phyloP scores from a whole-genome alignment of 1,284 basidiomycete genomes.

The Ustanciosporium gigantosporum region DNA sequence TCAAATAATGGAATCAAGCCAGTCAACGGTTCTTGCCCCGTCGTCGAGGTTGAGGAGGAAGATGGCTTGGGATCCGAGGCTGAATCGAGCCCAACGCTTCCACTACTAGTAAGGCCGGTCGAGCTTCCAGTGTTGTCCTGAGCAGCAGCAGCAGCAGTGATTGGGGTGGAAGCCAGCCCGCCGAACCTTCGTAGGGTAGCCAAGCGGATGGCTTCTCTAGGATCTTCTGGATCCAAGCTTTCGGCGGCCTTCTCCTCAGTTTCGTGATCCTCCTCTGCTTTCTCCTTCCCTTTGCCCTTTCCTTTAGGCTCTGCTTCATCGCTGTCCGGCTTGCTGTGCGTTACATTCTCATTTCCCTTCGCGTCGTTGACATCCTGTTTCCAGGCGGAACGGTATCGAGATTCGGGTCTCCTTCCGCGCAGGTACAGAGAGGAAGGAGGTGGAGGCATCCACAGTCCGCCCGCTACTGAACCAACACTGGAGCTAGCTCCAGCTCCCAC shows the following conservation, averaged over 20 bases:
- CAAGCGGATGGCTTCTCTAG: constrained; percentile 32
- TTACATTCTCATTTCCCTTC: no score
- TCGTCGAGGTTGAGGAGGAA: no score
- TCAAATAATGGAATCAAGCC: constrained; percentile 51
- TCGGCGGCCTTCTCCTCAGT: neutral
- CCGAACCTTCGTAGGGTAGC: constrained; percentile 20
- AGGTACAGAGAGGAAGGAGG: constrained; percentile 31
- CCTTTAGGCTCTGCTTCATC: neutral
- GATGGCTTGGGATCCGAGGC: no score
- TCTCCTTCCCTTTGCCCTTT: neutral
- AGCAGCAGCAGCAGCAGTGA: constrained; percentile 21
- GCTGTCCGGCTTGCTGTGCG: no score
- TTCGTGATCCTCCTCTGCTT: neutral
- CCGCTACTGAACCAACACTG: neutral
- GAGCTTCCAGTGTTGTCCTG: no score
- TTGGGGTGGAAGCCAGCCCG: neutral
- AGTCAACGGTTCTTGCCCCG: no score
- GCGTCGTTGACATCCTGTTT: no score
- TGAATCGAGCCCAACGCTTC: no score
- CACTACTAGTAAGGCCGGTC: no score
- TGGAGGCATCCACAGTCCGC: constrained; percentile 35
- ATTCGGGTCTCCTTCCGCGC: constrained; percentile 3
- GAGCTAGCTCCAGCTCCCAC: neutral
- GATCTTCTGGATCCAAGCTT: constrained; percentile 13
- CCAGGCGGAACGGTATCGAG: no score